Evolutionary conservation across 2,329 filamentous ascomycete genomes (phyloP).

Genomic region (Fusarium nematophilum): DNA sequence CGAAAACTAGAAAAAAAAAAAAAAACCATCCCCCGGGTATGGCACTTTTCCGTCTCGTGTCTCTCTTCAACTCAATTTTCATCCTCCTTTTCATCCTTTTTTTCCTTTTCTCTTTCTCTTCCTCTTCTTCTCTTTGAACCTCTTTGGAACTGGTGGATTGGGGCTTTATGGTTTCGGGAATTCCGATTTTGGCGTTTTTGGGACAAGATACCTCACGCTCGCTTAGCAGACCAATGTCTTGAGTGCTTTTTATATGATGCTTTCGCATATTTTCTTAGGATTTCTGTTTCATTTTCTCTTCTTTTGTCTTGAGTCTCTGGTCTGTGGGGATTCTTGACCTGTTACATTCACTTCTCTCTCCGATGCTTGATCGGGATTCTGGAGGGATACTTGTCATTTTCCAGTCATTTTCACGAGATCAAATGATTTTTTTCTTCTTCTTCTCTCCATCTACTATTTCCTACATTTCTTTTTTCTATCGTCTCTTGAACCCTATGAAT

Average conservation of each 20-base stretch:
- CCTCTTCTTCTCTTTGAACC: background rate
- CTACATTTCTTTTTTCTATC: conserved; percentile 1
- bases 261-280: conserved; percentile 5
- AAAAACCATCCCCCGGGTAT: conserved; percentile 7
- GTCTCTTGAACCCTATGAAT: background rate
- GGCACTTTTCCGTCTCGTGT: background rate
- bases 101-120: background rate
- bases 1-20: background rate
- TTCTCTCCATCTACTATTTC: conserved; percentile 1
- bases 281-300: background rate
- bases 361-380: conserved; percentile 1
- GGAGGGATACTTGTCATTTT: background rate
- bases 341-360: background rate
- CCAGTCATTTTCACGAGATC: background rate
- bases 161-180: background rate
- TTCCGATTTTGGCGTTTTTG: conserved; percentile 1
- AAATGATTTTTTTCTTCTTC: conserved; percentile 5
- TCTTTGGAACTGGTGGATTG: background rate
- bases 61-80: background rate
- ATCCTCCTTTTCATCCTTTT: conserved; percentile 2
- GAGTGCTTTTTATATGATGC: background rate
- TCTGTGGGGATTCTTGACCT: conserved; percentile 2
- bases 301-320: conserved; percentile 2
- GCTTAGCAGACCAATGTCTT: conserved; percentile 18
- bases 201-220: conserved; percentile 8